Conservation (phyloP, 2,329 filamentous ascomycete species). For the Sporothrix humicola region DNA sequence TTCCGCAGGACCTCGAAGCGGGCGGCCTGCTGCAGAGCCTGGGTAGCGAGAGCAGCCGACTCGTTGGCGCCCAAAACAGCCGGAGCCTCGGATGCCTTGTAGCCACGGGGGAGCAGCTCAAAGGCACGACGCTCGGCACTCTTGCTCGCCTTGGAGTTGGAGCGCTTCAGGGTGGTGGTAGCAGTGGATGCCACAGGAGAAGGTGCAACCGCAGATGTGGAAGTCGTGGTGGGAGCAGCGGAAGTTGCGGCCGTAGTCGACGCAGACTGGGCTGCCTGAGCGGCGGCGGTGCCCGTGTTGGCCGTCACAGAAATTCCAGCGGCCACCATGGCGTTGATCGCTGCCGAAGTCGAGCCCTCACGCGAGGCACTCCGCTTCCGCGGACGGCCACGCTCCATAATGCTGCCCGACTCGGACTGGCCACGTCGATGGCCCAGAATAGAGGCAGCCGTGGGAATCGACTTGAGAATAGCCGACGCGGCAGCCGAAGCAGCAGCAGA, state of each 20-base stretch:
- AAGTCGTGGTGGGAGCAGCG: neutral
- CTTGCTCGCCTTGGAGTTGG: conserved; percentile 53
- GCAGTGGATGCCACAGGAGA: neutral
- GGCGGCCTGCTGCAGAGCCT: conserved; percentile 66
- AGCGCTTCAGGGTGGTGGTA: conserved; percentile 47
- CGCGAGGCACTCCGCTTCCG: conserved; percentile 55
- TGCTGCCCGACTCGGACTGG: conserved; percentile 62
- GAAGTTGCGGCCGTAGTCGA: neutral
- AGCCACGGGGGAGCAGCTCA: conserved; percentile 65
- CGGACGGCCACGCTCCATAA: conserved; percentile 67
- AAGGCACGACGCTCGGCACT: conserved; percentile 63
- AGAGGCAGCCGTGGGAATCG: conserved; percentile 41
- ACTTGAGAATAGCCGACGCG: conserved; percentile 41
- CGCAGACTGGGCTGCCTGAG: neutral
- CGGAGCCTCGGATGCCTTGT: conserved; percentile 58
- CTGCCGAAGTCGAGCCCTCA: conserved; percentile 28
- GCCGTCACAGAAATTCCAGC: conserved; percentile 7
- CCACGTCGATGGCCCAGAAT: conserved; percentile 55
- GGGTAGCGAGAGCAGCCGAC: conserved; percentile 58
- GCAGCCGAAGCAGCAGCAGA: neutral
- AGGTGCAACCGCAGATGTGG: neutral
- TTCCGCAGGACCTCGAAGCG: conserved; percentile 68
- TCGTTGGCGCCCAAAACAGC: conserved; percentile 57
- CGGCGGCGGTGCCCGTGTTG: conserved; percentile 41
- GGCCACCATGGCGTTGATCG: conserved; percentile 28